Conservation (phyloP, 2,329 filamentous ascomycete species). For the Venturia nashicola region DNA sequence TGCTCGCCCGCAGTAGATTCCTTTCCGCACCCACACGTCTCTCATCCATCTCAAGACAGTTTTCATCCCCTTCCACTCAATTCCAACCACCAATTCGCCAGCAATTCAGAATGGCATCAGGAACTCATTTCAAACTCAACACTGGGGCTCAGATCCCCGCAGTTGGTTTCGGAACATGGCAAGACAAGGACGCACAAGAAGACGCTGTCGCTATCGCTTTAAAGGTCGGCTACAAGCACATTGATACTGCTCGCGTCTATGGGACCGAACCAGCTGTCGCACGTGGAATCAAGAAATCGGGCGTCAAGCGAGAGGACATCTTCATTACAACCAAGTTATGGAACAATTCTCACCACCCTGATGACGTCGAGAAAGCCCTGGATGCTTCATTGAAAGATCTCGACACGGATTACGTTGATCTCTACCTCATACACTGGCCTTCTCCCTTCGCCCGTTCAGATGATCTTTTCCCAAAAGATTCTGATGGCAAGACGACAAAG, state of each 20-base stretch:
- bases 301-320: constrained; percentile 53
- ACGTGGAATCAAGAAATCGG: constrained; percentile 53
- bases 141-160: constrained; percentile 55
- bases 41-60: background rate
- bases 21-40: background rate
- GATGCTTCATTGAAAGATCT: constrained; percentile 50
- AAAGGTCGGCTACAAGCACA: constrained; percentile 57
- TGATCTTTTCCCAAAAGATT: constrained; percentile 1
- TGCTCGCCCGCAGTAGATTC: background rate
- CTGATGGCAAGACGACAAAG: constrained; percentile 1
- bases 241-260: constrained; percentile 67
- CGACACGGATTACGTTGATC: constrained; percentile 49
- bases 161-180: constrained; percentile 63
- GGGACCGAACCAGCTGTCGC: constrained; percentile 68
- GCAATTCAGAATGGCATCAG: constrained; percentile 6
- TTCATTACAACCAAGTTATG: constrained; percentile 75
- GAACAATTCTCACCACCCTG: constrained; percentile 61
- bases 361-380: constrained; percentile 45
- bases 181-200: background rate
- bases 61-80: background rate
- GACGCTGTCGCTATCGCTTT: constrained; percentile 60
- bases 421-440: constrained; percentile 1
- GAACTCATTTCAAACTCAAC: constrained; percentile 8
- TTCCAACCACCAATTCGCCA: background rate
- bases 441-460: background rate